A percentile compares a stretch with the other conserved stretches of the same genome.
phyloP scores from a whole-genome alignment of 768 basidiomycete species.

The Clitopilus passeckerianus region DNA sequence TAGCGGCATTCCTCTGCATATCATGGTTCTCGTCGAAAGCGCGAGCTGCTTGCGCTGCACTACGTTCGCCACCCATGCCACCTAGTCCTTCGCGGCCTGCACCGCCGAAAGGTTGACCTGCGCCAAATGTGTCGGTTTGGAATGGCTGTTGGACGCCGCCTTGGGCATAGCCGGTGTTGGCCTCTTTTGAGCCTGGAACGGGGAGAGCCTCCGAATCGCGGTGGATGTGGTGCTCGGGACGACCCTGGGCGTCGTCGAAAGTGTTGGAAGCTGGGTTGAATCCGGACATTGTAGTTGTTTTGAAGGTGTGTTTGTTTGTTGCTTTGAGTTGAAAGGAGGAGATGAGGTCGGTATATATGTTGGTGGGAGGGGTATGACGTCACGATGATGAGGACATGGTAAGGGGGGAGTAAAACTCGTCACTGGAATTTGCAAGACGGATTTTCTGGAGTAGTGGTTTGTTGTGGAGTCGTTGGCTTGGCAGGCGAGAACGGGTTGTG shows the following conservation, averaged over 20 bases:
- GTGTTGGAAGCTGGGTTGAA: not conserved
- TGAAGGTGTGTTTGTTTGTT: not conserved
- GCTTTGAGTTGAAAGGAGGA: not conserved
- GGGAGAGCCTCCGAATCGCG: slow-evolving; percentile 44
- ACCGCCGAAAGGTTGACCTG: slow-evolving; percentile 15
- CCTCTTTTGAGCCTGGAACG: slow-evolving; percentile 17
- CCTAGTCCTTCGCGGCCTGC: slow-evolving; percentile 11
- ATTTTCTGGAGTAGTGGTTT: not conserved
- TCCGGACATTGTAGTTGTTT: not conserved
- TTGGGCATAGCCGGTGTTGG: slow-evolving; percentile 15
- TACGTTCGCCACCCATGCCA: slow-evolving; percentile 3
- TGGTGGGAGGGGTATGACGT: not conserved
- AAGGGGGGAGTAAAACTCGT: not conserved
- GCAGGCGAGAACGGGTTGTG: not conserved
- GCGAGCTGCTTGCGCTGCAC: not conserved
- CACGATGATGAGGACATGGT: not conserved
- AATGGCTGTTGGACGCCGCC: slow-evolving; percentile 27
- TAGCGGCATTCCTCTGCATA: not conserved
- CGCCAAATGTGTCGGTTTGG: slow-evolving; percentile 26
- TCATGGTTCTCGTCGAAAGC: not conserved
- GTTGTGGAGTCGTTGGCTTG: not conserved
- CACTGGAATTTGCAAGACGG: not conserved
- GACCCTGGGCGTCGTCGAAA: slow-evolving; percentile 3
- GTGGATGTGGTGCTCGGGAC: slow-evolving; percentile 41
- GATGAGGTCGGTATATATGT: not conserved